These are phyloP conservation scores for Pelagophyceae sp. DNA, from an alignment of 352 stramenopile species.

Conservation along the genomic window DNA sequence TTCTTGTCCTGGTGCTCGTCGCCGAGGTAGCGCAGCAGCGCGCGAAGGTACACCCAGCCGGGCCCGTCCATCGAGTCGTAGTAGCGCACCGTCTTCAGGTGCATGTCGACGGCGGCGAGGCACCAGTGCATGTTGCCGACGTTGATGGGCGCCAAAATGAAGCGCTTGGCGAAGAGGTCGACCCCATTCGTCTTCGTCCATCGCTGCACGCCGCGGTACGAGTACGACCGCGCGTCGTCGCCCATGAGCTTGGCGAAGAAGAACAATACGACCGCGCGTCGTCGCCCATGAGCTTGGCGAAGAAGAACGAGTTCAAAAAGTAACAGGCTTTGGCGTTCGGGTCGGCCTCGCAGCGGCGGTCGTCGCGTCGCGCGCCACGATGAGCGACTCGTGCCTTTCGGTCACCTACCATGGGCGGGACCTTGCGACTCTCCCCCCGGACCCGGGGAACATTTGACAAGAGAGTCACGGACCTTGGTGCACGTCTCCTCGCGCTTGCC, in stretches of 20 bases:
- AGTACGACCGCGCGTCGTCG: conserved; percentile 37
- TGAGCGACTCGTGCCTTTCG: no score
- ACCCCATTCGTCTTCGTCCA: conserved; percentile 41
- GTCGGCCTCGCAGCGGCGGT: conserved; percentile 21
- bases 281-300: conserved; percentile 40
- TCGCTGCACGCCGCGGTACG: conserved; percentile 38
- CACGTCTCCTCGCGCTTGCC: no score
- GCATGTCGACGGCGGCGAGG: conserved; percentile 40
- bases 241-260: conserved; percentile 41
- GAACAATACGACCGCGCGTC: no score
- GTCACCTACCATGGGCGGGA: no score
- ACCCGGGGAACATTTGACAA: no score
- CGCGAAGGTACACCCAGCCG: conserved; percentile 26
- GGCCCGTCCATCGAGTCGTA: conserved; percentile 35
- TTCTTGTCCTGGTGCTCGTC: conserved; percentile 39
- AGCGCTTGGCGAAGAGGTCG: conserved; percentile 42
- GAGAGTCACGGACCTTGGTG: no score
- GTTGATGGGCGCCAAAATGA: conserved; percentile 46
- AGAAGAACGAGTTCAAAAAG: conserved; percentile 54
- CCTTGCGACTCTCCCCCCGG: no score
- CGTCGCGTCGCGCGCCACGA: no score
- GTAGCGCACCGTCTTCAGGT: conserved; percentile 39
- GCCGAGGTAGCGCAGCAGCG: conserved; percentile 27
- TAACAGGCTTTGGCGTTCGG: conserved; percentile 28
- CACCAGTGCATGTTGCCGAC: conserved; percentile 48